Base-by-base conservation (phyloP, 371 early-diverging fungal species). In the Rhizopus sp. region DNA sequence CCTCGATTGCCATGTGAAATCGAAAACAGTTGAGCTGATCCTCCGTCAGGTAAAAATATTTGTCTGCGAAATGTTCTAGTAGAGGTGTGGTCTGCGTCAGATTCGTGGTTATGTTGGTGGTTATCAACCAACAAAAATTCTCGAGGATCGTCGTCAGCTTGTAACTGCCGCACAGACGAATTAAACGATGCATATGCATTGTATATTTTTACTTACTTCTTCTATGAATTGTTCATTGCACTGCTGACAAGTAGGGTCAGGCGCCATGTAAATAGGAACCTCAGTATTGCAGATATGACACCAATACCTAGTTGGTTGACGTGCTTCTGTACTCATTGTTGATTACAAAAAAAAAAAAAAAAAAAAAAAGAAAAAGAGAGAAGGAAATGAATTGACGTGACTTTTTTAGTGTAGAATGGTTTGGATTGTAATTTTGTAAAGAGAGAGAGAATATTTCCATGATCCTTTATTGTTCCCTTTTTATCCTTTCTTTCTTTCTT, bases 151-250 rank as follows among this genome's bases (percentile, higher is more conserved):
- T 76, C 73, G n/a, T 68, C 68, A 0, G 70, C 37, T 34, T 78
- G 77, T 50, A 81, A 72, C 75, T 78, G 55, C 15, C 30, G 30
- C 3, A 13, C 10, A 37, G 35, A 12, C 12, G 4, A 48, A 35
- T 8, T 12, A 9, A 23, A 49, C 5, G 33, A 60, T 29, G 23
- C 1, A 10, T 12, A 34, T 39, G 45, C 9, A 17, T 7, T 35
- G 34, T 29, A 7, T 17, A 31, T 13, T 5, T 44, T 16, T 12
- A n/a, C 50, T 59, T 69, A 86, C 88, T 72, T 85, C 78, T 72
- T 88, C 85, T 13, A 86, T 82, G 68, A 88, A 88, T 41, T 84
- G 83, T 33, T 74, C 75, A 59, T 83, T 77, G 59, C 86, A 88
- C n/a, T 46, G 56, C 44, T 86, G 86, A 60, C 88, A 88, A 46